Conservation (phyloP, 345 rosid genomes). For the Garcia nutans region DNA sequence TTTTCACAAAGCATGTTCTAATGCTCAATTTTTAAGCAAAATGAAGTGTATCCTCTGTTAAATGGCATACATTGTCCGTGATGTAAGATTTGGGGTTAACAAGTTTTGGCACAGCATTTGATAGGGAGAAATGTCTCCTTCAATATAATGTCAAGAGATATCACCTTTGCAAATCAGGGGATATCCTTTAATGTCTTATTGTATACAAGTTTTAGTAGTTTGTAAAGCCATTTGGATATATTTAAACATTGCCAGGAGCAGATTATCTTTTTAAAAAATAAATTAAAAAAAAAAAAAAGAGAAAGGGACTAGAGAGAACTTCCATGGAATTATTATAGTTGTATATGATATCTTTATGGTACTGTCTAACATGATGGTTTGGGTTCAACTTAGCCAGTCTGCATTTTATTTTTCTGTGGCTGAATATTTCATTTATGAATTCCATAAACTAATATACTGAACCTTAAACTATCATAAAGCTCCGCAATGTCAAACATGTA, state of each 20-base stretch:
- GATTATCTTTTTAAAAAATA: not conserved
- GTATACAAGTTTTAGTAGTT: not conserved
- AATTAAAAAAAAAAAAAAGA: not conserved
- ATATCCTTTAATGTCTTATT: not conserved
- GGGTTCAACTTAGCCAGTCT: conserved; percentile 6
- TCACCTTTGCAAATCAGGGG: not conserved
- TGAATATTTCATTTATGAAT: conserved; percentile 10
- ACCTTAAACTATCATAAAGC: not conserved
- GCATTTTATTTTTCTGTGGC: conserved; percentile 6
- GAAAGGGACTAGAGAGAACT: not conserved
- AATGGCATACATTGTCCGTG: not conserved
- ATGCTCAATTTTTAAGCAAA: not conserved
- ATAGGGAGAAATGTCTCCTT: not conserved
- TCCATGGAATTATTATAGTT: not conserved
- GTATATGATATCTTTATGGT: not conserved
- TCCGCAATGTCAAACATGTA: not conserved
- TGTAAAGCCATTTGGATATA: not conserved
- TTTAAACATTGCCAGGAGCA: not conserved
- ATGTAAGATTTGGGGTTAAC: not conserved
- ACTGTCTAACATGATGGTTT: not conserved
- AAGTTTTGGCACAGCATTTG: not conserved
- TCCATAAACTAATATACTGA: conserved; percentile 8
- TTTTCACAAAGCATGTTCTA: not conserved
- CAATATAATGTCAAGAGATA: not conserved
- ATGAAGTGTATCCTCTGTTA: not conserved